phyloP scores from a whole-genome alignment of 805 yeast genomes.

The Candida alai region DNA sequence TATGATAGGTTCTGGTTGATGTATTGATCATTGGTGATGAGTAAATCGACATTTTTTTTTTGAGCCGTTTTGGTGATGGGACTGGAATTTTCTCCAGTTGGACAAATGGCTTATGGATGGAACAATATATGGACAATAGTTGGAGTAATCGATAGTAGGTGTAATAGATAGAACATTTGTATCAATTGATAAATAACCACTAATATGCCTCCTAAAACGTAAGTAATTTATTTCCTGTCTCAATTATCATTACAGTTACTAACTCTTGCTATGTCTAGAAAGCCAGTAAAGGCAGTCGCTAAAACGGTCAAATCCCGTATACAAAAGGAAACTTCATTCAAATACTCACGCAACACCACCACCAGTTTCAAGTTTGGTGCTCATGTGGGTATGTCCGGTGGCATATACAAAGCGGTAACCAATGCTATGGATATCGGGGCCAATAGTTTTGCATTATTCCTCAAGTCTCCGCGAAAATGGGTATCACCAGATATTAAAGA shows the following conservation, averaged over 20 bases:
- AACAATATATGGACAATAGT: too few species aligned
- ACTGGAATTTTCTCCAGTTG: too few species aligned
- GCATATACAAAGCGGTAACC: slow-evolving; percentile 64
- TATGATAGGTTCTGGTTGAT: too few species aligned
- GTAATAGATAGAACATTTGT: too few species aligned
- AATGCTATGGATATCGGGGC: slow-evolving; percentile 52
- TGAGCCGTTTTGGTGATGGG: too few species aligned
- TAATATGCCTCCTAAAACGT: slow-evolving; percentile 9
- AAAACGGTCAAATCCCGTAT: slow-evolving; percentile 5
- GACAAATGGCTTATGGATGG: too few species aligned
- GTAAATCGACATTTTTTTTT: too few species aligned
- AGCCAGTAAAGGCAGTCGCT: slow-evolving; percentile 3
- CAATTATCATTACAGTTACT: neutral
- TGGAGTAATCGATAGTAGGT: too few species aligned
- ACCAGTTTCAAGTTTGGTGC: slow-evolving; percentile 67
- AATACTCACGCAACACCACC: slow-evolving; percentile 14
- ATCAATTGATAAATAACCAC: too few species aligned
- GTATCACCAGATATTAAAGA: slow-evolving; percentile 69
- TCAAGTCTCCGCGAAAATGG: slow-evolving; percentile 91
- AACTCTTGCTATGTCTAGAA: slow-evolving; percentile 1
- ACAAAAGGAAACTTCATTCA: slow-evolving; percentile 13
- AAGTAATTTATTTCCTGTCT: slow-evolving; percentile 2
- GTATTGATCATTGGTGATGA: too few species aligned
- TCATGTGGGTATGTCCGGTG: slow-evolving; percentile 83
- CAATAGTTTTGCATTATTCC: slow-evolving; percentile 84